A percentile compares a stretch with the other conserved stretches of the same genome.
These are phyloP conservation scores for Heterobasidion occidentale DNA, from an alignment of 1,284 basidiomycete genomes.

Conservation along the genomic window DNA sequence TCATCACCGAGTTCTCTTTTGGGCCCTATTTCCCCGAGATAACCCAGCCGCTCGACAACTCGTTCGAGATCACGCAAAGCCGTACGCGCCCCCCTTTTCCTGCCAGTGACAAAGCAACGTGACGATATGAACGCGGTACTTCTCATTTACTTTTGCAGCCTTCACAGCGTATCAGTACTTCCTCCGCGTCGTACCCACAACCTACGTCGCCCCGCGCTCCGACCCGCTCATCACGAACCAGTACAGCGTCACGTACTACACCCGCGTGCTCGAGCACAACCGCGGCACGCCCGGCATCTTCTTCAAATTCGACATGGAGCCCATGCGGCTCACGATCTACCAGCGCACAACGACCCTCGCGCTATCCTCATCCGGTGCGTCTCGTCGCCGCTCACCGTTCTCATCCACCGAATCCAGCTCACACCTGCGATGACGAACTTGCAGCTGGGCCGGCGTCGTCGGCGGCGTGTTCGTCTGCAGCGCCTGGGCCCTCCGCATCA, in stretches of 20 bases:
- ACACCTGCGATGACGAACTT: not conserved
- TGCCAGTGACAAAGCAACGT: not conserved
- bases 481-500: conserved; percentile 67
- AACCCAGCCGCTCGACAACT: conserved; percentile 88
- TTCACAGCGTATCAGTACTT: conserved; percentile 97
- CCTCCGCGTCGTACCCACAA: conserved; percentile 90
- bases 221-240: conserved; percentile 76
- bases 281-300: conserved; percentile 87
- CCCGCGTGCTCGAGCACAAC: conserved; percentile 69
- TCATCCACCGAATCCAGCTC: not conserved
- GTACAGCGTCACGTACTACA: conserved; percentile 95
- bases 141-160: no score
- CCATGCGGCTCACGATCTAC: conserved; percentile 77
- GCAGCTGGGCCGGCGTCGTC: conserved; percentile 67
- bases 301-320: conserved; percentile 96
- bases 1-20: conserved; percentile 95
- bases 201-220: conserved; percentile 70
- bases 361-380: conserved; percentile 74
- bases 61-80: conserved; percentile 75
- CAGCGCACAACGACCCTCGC: conserved; percentile 81
- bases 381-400: conserved; percentile 12
- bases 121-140: not conserved
- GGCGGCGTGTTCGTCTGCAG: conserved; percentile 78
- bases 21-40: conserved; percentile 96
- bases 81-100: conserved; percentile 42